Evolutionary conservation across 352 stramenopile species (phyloP).

Genomic region (Globisporangium paddicum): DNA sequence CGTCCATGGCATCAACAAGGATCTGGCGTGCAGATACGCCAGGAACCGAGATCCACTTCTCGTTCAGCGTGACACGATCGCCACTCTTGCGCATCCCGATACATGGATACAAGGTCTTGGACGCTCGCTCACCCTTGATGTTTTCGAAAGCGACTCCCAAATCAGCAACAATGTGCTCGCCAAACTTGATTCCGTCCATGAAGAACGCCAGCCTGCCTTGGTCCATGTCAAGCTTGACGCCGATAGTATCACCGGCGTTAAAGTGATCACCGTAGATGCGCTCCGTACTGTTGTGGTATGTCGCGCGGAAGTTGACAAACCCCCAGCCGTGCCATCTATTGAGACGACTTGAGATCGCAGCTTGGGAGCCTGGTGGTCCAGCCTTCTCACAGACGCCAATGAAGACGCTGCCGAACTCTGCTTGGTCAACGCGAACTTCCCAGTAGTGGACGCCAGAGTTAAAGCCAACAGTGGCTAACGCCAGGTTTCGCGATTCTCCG

Average conservation of each 20-base stretch:
- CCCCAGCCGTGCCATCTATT: slow-evolving; percentile 93
- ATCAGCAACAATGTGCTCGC: slow-evolving; percentile 98
- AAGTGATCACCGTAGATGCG: slow-evolving; percentile 89
- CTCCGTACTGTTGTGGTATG: slow-evolving; percentile 90
- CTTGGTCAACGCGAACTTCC: slow-evolving; percentile 97
- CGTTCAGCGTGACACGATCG: slow-evolving; percentile 94
- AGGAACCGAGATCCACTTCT: slow-evolving; percentile 91
- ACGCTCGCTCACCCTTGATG: slow-evolving; percentile 78
- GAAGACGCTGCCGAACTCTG: slow-evolving; percentile 97
- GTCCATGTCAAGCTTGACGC: slow-evolving; percentile 98
- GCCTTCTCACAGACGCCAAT: slow-evolving; percentile 95
- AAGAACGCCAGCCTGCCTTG: slow-evolving; percentile 97
- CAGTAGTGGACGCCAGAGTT: slow-evolving; percentile 95
- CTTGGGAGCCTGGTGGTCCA: slow-evolving; percentile 70
- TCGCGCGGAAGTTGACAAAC: slow-evolving; percentile 98
- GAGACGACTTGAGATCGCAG: slow-evolving; percentile 63
- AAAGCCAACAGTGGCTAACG: slow-evolving; percentile 83
- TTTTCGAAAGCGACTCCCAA: slow-evolving; percentile 97
- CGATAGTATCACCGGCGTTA: slow-evolving; percentile 96
- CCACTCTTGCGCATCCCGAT: slow-evolving; percentile 95
- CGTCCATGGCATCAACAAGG: slow-evolving; percentile 83
- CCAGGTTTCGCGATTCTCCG: slow-evolving; percentile 84
- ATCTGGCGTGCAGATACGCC: slow-evolving; percentile 68
- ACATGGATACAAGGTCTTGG: slow-evolving; percentile 93
- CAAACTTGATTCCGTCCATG: slow-evolving; percentile 98